Base-by-base conservation (phyloP, 139 green algal species). In the Trebouxia sp. region DNA sequence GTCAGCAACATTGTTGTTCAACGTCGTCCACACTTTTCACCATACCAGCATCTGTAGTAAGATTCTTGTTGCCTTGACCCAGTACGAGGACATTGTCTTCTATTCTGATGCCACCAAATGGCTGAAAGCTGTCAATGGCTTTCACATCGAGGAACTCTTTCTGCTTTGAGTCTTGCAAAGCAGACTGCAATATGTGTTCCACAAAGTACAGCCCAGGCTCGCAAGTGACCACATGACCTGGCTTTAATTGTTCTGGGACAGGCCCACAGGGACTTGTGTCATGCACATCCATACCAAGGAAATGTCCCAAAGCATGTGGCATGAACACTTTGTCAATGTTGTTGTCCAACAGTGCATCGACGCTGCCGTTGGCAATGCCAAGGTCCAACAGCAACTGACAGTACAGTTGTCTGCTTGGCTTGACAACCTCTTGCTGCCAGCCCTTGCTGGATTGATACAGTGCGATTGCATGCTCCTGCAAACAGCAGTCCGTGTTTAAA, bases 161-260 rank as follows among this genome's bases (percentile, higher is more conserved):
- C 22, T 77, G 53, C 43, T 51, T 38, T 55, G 39, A 9, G 20
- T 77, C 39, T 38, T 35, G 6, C 20, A 45, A 53, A 26, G 69
- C 69, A 41, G 69, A 24, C n/a, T 77, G 11, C 6, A 77, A n/a
- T 7, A 77, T 53, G n/a, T 51, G 43, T 14, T 51, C 24, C 14
- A 51, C 43, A 53, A 77, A 77, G 41, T 77, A 77, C 41, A 77
- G 42, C n/a, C 69, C 69, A 39, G 69, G 69, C 39, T 77, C 69
- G 39, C 69, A 77, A 12, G 69, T 77, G 24, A 77, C 69, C 17
- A 51, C 42, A 38, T 77, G 42, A 56, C 69, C 69, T 41, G 69
- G 39, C 37, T 77, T 55, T 22, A 77, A 41, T 41, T 56, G 42
- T 20, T 41, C 69, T 17, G 69, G 69, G 6, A 77, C 69, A 24